Conservation (phyloP, 768 basidiomycete genomes). For the Clitopilus passeckerianus region DNA sequence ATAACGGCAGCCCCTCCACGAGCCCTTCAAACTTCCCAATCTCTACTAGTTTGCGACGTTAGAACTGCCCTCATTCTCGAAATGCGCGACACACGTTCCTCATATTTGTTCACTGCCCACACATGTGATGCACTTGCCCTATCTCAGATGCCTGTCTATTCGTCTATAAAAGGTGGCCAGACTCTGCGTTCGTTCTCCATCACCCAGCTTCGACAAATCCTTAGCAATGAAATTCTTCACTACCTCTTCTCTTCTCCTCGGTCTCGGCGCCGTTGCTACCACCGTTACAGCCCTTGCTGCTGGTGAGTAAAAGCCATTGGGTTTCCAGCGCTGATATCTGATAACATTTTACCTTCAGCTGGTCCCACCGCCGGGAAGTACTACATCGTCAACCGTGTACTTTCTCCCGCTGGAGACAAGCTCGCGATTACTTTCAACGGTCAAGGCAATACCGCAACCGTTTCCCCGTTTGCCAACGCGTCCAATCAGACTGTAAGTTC, state of each 20-base stretch:
- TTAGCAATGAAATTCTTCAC: not conserved
- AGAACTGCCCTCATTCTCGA: no score
- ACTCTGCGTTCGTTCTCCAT: not conserved
- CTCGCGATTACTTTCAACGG: conserved; percentile 12
- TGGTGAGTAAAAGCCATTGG: not conserved
- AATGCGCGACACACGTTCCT: no score
- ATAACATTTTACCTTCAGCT: not conserved
- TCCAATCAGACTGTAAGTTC: conserved; percentile 4
- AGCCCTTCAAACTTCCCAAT: no score
- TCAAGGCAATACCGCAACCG: not conserved
- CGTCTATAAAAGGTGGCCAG: no score
- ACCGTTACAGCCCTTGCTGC: not conserved
- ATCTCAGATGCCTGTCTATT: no score
- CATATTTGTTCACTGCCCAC: no score
- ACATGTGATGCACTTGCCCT: no score
- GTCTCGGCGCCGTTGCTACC: not conserved
- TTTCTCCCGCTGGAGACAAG: conserved; percentile 6
- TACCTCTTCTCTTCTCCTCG: not conserved
- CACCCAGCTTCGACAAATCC: not conserved
- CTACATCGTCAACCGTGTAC: conserved; percentile 8
- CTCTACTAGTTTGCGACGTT: no score
- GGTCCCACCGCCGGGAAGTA: conserved; percentile 8
- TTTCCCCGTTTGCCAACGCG: conserved; percentile 1
- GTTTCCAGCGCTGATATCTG: not conserved
- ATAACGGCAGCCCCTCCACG: no score